Evolutionary conservation across 176 grass and related monocot species (phyloP), one percentile per base, ranked within the genome.

Genomic region (Avena insularis): DNA sequence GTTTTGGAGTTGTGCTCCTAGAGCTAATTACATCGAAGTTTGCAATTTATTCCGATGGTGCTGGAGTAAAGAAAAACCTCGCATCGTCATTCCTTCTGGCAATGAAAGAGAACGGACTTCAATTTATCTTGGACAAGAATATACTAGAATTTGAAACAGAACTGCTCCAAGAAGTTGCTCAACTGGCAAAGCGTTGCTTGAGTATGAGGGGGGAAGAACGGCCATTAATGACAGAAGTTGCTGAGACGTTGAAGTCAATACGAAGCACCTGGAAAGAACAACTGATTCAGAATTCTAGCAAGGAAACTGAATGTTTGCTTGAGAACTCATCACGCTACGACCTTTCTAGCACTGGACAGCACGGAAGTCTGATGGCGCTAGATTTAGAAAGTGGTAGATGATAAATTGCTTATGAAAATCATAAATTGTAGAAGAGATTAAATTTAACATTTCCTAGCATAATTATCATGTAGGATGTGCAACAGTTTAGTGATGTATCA

Each of bases 21-120:
- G 89, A 90, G 84, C 79, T 90, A 12, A 86, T 83, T 9, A 86
- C 89, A 0, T 71, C 74, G 31, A 90, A 90, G 46, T 77, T 36
- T 0, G 79, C 84, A 46, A 86, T 90, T 29, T 86, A 82, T 56
- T 84, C 25, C 3, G 84, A 90, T 15, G 27, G 19, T 76, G 7
- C 79, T 57, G 43, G 35, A 21, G 84, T 86, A 82, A 82, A 70
- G 74, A 83, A 86, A 78, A 61, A 80, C 21, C 84, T 86, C 1
- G 84, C 84, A 19, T 90, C 79, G 40, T 68, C 59, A 21, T 90
- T 90, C 49, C 65, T 83, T 70, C 12, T 83, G 6, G 80, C 75
- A 40, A 53, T 86, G 62, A 87, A 90, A 80, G n/a, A 90, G 8
- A 71, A 66, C 16, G 25, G 43, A 27, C 79, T 87, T 80, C 66